Base-by-base conservation (phyloP, 1,284 basidiomycete species). In the Rhodotorula sp. region DNA sequence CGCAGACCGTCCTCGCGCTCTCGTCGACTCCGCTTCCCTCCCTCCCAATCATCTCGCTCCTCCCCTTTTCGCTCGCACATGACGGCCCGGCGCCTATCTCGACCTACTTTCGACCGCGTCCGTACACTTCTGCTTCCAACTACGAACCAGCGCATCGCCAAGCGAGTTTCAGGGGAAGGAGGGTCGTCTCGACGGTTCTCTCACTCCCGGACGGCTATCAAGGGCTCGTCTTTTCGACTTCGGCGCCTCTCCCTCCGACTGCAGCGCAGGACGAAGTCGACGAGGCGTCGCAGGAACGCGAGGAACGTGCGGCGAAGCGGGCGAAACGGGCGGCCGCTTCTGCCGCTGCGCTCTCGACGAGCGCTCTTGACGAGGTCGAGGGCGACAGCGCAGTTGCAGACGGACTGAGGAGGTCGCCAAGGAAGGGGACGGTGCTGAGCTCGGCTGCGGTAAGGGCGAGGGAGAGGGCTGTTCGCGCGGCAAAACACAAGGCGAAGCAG, bases 11-110 rank as follows among this genome's bases (percentile, higher is more conserved):
- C 58, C 64, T 70, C 52, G 8, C 13, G 2, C n/a, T 30, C 13
- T 36, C 64, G 13, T 11, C 48, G 5, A 3, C 56, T 3, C 47
- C 62, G 5, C 39, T 67, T 15, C 70, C 65, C 24, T 30, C 48
- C n/a, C 49, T 65, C 34, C 39, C 82, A 36, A 78, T 81, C 3
- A 87, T 89, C 3, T 84, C 87, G 77, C 84, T 92, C 54, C 89
- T 92, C 87, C 90, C 90, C 2, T 91, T 92, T 74, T 86, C 88
- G 73, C 86, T 92, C 66, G 80, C 83, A 5, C 86, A 90, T 79
- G 83, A 84, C 10, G 91, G 90, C 0, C 84, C 84, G 24, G 89
- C 90, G 0, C 86, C 87, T 4, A 82, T 91, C 27, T 87, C 87
- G 9, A 88, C 88, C 9, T 92, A 88, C 79, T 87, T 92, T 78